A percentile compares a stretch with the other conserved stretches of the same genome.
These are phyloP conservation scores for Linnemannia schmuckeri DNA, from an alignment of 192 early-diverging fungal species.

Conservation along the genomic window DNA sequence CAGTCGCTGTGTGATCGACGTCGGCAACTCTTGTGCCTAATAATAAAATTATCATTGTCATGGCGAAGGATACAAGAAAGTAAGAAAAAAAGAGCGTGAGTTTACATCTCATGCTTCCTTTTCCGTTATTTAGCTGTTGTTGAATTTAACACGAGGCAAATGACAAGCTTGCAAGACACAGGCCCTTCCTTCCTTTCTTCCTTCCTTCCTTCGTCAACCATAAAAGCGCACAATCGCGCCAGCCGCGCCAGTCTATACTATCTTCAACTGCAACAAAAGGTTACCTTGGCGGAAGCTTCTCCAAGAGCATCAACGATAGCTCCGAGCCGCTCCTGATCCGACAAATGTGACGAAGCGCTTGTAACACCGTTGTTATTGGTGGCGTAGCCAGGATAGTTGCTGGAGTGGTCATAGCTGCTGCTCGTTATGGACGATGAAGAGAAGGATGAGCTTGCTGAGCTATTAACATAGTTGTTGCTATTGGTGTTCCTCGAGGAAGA, in stretches of 20 bases:
- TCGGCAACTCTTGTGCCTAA: conserved; percentile 56
- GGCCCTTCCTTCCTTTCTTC: no score
- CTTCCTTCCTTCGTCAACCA: background rate
- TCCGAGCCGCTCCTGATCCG: conserved; percentile 44
- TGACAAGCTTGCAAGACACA: background rate
- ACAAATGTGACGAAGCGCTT: background rate
- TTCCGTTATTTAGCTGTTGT: background rate
- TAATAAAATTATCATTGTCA: background rate
- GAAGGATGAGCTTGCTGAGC: conserved; percentile 14
- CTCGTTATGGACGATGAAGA: conserved; percentile 10
- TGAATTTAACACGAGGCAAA: background rate
- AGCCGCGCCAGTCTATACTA: no score
- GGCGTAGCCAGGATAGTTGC: background rate
- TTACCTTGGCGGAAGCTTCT: conserved; percentile 57
- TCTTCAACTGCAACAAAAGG: background rate
- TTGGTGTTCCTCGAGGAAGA: background rate
- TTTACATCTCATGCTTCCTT: background rate
- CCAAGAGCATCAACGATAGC: conserved; percentile 57
- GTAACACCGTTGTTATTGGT: background rate
- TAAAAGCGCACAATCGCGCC: background rate
- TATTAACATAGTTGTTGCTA: background rate
- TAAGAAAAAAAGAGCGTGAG: background rate
- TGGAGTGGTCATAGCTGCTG: background rate
- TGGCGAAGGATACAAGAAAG: background rate
- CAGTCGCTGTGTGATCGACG: conserved; percentile 50